Conservation (phyloP, 208 protist genomes). For the Acanthamoeba lenticulata region DNA sequence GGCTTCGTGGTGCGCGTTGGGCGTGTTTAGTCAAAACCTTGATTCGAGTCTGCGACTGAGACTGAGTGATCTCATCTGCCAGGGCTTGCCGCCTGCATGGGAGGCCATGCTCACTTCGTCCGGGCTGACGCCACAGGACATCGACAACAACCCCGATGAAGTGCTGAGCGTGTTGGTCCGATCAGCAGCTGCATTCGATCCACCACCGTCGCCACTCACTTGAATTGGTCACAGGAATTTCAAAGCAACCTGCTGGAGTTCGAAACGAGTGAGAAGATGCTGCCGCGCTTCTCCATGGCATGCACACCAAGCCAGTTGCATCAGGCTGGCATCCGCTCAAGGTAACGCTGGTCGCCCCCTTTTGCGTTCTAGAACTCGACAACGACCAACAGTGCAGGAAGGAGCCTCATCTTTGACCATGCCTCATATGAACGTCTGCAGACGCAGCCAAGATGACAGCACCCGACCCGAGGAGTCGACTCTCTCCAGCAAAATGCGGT, state of each 20-base stretch:
- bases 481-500: not conserved
- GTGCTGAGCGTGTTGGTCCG: constrained; percentile 71
- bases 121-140: constrained; percentile 72
- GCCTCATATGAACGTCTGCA: not conserved
- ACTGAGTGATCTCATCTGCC: not conserved
- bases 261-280: constrained; percentile 1
- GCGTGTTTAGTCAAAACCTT: not conserved
- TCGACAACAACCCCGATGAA: constrained; percentile 73
- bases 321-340: not conserved
- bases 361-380: not conserved
- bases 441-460: not conserved
- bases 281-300: not conserved
- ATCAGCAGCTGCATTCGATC: no score
- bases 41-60: not conserved
- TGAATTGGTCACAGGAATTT: constrained; percentile 58
- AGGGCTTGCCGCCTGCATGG: constrained; percentile 80
- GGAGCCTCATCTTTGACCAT: not conserved
- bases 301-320: not conserved
- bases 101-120: constrained; percentile 73
- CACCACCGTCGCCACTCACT: not conserved
- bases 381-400: not conserved
- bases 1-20: constrained; percentile 64
- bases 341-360: not conserved
- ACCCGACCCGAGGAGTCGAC: no score
- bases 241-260: constrained; percentile 52